Evolutionary conservation across 805 yeast genomes (phyloP), one percentile per base, ranked within the genome.

Genomic region (Grigorovia yakushimaensis): DNA sequence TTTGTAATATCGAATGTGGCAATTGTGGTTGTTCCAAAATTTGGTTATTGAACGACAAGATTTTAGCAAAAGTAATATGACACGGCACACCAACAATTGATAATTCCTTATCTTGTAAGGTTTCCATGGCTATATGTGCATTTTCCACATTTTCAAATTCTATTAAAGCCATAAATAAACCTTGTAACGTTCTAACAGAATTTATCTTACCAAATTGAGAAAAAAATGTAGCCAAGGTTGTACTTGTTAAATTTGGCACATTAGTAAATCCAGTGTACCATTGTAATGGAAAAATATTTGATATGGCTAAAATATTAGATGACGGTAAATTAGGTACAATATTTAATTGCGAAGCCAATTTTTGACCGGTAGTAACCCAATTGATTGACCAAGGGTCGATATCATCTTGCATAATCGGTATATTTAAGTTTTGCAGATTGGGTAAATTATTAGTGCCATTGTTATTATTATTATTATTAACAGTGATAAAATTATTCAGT

Each of bases 41-140:
- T 3, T 39, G 46, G 4, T 10, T 18, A 2, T 41, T 21, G n/a
- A 38, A 44, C 1, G 47, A 44, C 20, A 44, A 39, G 36, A 87
- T 76, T 59, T 82, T 84, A 4, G 96, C 97, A 73, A 87, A 93
- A 0, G 93, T 84, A 37, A 88, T 86, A 35, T 78, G 70, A 59
- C 89, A 77, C 17, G 82, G 78, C 23, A 76, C 72, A 3, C 95
- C 95, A 2, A 89, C 84, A 48, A 81, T 75, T 3, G 68, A 61
- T 40, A 91, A 70, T 58, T 89, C 96, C 54, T 81, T 79, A 53
- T 87, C 94, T 58, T 84, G 87, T 59, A 89, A 74, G 43, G 74
- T 78, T n/a, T 87, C 84, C 58, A 82, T 80, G 46, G 96, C 87
- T 41, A 73, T 74, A 73, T 86, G 79, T 9, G 98, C 95, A 30